Percentiles rank a stretch among this genome's conserved stretches.
Conservation (phyloP, 176 grass and related monocot genomes). For the Hyparrhenia diplandra region DNA sequence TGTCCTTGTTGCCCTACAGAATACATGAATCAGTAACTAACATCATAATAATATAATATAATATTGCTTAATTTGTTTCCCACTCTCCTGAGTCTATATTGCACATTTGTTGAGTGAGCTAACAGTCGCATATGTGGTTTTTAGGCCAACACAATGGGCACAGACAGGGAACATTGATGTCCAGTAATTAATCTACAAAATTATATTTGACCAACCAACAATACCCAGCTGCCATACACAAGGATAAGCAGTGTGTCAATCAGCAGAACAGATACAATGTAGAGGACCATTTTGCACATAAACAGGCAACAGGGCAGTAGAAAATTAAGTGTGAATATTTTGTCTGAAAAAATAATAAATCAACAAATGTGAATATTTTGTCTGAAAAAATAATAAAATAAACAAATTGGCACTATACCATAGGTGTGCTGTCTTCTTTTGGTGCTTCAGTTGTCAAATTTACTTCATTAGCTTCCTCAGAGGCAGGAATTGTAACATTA, state of each 20-base stretch:
- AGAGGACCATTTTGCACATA: slow-evolving; percentile 11
- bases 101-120: slow-evolving; percentile 10
- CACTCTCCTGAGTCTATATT: neutral
- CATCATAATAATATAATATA: neutral
- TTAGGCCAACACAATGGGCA: neutral
- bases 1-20: slow-evolving; percentile 37
- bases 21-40: slow-evolving; percentile 3
- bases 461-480: slow-evolving; percentile 33
- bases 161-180: neutral
- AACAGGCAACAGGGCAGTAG: neutral
- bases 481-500: slow-evolving; percentile 17
- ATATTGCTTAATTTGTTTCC: neutral
- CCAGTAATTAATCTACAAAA: neutral
- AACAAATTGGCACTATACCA: slow-evolving; percentile 28
- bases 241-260: neutral
- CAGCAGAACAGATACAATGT: neutral
- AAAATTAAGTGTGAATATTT: slow-evolving; percentile 15
- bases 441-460: slow-evolving; percentile 9
- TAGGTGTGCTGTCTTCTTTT: neutral
- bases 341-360: neutral
- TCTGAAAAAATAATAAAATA: no score
- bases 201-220: neutral
- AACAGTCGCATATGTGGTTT: neutral
- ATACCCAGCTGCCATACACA: neutral
- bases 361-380: no score